phyloP scores from a whole-genome alignment of 352 stramenopile genomes.

The Pythium aquatile region DNA sequence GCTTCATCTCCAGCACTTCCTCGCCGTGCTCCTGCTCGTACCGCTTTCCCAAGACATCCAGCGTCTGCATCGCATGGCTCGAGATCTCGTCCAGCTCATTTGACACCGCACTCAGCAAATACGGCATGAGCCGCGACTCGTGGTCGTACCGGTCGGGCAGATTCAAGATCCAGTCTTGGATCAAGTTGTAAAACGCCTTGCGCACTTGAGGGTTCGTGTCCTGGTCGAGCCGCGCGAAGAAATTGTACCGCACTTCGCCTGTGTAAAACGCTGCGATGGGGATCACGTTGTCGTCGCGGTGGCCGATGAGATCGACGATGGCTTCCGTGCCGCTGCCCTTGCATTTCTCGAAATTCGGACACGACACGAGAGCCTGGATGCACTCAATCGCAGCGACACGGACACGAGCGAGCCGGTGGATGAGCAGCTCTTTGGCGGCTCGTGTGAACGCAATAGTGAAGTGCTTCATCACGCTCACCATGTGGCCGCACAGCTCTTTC shows the following conservation, averaged over 20 bases:
- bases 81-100: slow-evolving; percentile 60
- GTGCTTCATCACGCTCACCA: slow-evolving; percentile 92
- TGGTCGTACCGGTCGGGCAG: slow-evolving; percentile 94
- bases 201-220: slow-evolving; percentile 85
- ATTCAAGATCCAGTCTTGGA: slow-evolving; percentile 88
- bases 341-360: slow-evolving; percentile 89
- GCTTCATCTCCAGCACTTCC: slow-evolving; percentile 91
- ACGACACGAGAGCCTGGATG: slow-evolving; percentile 79
- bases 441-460: slow-evolving; percentile 91
- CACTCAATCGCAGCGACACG: slow-evolving; percentile 82
- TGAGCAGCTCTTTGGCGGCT: slow-evolving; percentile 72
- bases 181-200: slow-evolving; percentile 80
- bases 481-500: slow-evolving; percentile 51
- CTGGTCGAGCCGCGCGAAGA: slow-evolving; percentile 90
- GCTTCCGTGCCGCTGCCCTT: slow-evolving; percentile 93
- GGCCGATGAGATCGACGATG: slow-evolving; percentile 93
- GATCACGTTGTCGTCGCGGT: slow-evolving; percentile 95
- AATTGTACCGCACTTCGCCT: slow-evolving; percentile 89
- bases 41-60: slow-evolving; percentile 58
- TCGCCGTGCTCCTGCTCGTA: slow-evolving; percentile 71
- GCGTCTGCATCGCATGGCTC: slow-evolving; percentile 58
- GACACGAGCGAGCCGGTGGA: slow-evolving; percentile 90
- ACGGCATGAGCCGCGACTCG: slow-evolving; percentile 92
- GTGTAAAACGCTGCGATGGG: slow-evolving; percentile 94
- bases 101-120: slow-evolving; percentile 89